Conservation (phyloP, 768 basidiomycete species). For the Postia placenta region DNA sequence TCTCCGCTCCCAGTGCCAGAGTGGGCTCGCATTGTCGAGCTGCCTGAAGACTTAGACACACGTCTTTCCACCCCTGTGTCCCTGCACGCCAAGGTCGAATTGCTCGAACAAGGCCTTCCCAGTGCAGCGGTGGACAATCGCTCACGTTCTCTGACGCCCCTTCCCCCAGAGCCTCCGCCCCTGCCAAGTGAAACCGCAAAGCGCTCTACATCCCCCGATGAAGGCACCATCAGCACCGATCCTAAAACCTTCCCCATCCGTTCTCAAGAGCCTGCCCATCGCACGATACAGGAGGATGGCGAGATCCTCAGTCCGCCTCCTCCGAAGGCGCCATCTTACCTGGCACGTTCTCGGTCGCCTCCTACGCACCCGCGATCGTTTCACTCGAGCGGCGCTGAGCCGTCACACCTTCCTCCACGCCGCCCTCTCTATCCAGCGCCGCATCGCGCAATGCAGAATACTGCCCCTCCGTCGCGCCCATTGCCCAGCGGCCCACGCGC, state of each 20-base stretch:
- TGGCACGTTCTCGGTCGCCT: constrained; percentile 36
- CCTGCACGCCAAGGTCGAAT: constrained; percentile 12
- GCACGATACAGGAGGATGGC: constrained; percentile 39
- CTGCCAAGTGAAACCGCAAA: too few relatives aligned
- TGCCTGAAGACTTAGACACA: background rate
- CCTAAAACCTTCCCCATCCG: background rate
- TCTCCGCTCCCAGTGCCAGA: background rate
- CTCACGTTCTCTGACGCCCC: background rate
- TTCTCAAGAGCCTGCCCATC: background rate
- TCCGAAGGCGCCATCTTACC: constrained; percentile 25
- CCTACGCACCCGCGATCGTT: constrained; percentile 46
- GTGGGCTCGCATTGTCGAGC: background rate
- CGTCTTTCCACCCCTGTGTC: background rate
- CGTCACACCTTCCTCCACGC: constrained; percentile 20
- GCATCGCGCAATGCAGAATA: constrained; percentile 26
- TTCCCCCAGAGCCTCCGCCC: background rate
- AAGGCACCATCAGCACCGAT: too few relatives aligned
- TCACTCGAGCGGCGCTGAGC: constrained; percentile 20
- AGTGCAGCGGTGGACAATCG: background rate
- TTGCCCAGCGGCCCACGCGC: constrained; percentile 36
- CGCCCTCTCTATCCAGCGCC: constrained; percentile 26
- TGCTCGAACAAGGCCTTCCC: constrained; percentile 7
- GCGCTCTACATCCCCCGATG: background rate
- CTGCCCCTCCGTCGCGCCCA: constrained; percentile 21
- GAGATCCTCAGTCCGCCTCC: constrained; percentile 39